A percentile compares a stretch with the other conserved stretches of the same genome.
phyloP scores from a whole-genome alignment of 345 rosid genomes.

The Cardamine occulta region DNA sequence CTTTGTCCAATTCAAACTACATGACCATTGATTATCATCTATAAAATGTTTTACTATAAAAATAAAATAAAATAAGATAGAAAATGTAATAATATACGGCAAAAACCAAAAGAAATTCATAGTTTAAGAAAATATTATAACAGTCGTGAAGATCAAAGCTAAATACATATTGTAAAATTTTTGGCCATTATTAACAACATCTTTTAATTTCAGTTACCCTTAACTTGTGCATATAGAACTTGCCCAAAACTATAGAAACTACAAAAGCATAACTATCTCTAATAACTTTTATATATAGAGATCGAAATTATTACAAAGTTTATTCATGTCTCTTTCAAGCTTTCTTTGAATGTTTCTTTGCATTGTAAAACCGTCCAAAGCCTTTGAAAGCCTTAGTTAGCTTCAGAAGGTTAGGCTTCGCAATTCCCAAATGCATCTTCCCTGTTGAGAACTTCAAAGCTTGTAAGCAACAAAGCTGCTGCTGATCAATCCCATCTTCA shows the following conservation, averaged over 20 bases:
- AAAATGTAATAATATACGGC: not conserved
- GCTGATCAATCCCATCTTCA: conserved; percentile 64
- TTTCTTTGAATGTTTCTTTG: conserved; percentile 58
- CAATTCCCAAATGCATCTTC: conserved; percentile 89
- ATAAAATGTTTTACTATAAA: not conserved
- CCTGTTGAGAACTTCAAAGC: conserved; percentile 88
- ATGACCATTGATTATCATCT: no score
- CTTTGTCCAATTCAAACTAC: no score
- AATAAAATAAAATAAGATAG: not conserved
- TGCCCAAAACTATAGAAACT: conserved; percentile 24
- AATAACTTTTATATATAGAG: conserved; percentile 1
- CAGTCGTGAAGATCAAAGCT: not conserved
- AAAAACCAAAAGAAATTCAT: not conserved
- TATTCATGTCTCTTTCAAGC: conserved; percentile 25
- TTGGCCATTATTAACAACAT: not conserved
- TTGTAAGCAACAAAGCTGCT: conserved; percentile 78
- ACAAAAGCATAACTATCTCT: conserved; percentile 27
- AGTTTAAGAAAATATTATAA: no score
- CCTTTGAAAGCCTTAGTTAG: conserved; percentile 79
- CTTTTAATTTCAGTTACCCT: not conserved
- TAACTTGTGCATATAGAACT: conserved; percentile 7
- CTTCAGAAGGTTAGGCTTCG: conserved; percentile 76
- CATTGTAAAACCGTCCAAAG: conserved; percentile 73
- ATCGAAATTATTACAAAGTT: conserved; percentile 14
- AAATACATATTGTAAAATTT: not conserved